Percentiles rank a stretch among this genome's conserved stretches.
Conservation (phyloP, 2,329 filamentous ascomycete genomes). For the Verticillium albo-atrum region DNA sequence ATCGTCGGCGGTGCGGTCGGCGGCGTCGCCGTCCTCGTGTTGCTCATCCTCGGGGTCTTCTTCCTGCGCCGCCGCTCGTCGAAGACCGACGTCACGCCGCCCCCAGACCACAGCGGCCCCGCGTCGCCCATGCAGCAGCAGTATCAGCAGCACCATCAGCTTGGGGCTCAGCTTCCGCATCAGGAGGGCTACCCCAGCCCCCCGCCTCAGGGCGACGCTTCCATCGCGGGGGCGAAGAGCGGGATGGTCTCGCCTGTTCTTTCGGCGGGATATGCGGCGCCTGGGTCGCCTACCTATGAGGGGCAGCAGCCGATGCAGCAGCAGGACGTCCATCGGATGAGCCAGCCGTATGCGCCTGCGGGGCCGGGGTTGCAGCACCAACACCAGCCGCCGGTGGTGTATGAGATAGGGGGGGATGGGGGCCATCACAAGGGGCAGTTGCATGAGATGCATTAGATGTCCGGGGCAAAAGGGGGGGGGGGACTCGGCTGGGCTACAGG, state of each 20-base stretch:
- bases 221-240: not conserved
- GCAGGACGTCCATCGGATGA: not conserved
- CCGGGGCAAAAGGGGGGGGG: not conserved
- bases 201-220: not conserved
- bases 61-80: conserved; percentile 30
- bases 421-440: not conserved
- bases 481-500: not conserved
- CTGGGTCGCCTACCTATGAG: not conserved
- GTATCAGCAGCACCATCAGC: no score
- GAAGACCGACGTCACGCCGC: not conserved
- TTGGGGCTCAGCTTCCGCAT: no score
- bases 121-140: not conserved
- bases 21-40: conserved; percentile 32
- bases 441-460: not conserved
- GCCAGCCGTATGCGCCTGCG: not conserved
- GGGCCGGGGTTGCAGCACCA: no score
- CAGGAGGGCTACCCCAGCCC: not conserved
- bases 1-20: conserved; percentile 42
- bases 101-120: not conserved
- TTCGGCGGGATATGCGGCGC: not conserved
- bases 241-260: not conserved
- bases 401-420: not conserved
- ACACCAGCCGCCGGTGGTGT: not conserved
- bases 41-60: conserved; percentile 33
- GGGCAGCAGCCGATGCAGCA: not conserved